Conservation (phyloP, 23 red algal species). For the Gracilaria gracilis region DNA sequence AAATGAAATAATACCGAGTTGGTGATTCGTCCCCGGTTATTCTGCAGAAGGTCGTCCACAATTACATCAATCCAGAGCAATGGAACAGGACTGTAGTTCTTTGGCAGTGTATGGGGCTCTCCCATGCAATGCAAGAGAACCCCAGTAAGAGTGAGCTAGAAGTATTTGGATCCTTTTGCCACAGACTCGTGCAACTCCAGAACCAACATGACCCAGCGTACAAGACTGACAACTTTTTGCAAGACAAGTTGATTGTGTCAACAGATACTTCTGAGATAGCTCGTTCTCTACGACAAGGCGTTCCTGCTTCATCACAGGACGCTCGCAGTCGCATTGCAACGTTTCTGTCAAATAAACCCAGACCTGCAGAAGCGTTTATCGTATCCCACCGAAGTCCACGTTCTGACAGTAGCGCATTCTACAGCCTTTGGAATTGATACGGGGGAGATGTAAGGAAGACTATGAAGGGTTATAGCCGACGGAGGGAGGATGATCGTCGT, state of each 20-base stretch:
- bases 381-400: too few relatives aligned
- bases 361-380: not conserved
- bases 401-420: not conserved
- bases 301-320: too few relatives aligned
- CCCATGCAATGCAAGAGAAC: too few relatives aligned
- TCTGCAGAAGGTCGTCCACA: too few relatives aligned
- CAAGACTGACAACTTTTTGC: conserved; percentile 17
- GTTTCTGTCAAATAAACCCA: conserved; percentile 31
- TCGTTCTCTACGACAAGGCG: conserved; percentile 5
- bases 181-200: conserved; percentile 1
- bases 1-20: too few relatives aligned
- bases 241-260: too few relatives aligned
- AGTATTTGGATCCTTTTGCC: conserved; percentile 15
- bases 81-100: not conserved
- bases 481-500: not conserved
- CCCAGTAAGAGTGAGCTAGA: too few relatives aligned
- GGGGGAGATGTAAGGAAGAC: conserved; percentile 1
- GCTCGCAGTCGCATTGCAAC: too few relatives aligned
- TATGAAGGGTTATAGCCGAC: not conserved
- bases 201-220: not conserved
- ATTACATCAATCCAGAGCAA: not conserved
- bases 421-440: conserved; percentile 5
- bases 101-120: conserved; percentile 8
- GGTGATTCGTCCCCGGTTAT: too few relatives aligned
- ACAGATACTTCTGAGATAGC: too few relatives aligned